Evolutionary conservation across 305 asterid genomes (phyloP).

Genomic region (Rubia peregrina): DNA sequence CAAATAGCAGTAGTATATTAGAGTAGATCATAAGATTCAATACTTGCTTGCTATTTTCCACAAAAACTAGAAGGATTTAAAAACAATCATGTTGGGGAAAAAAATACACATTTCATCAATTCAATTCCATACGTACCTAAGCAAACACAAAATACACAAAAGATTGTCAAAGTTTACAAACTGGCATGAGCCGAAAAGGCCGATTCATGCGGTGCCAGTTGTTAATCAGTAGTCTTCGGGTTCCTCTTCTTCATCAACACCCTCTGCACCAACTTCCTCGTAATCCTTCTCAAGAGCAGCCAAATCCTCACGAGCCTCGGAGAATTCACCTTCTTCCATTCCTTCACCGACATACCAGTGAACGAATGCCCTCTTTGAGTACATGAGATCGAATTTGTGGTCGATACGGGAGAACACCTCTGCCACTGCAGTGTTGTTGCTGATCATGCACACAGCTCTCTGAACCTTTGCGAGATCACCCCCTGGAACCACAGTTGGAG

Average conservation of each 20-base stretch:
- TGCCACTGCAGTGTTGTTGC: conserved; percentile 30
- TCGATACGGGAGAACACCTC: conserved; percentile 30
- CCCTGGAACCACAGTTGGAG: conserved; percentile 29
- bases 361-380: conserved; percentile 26
- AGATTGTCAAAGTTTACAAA: conserved; percentile 7
- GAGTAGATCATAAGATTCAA: neutral
- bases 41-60: conserved; percentile 3
- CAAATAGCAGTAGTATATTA: neutral
- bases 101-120: conserved; percentile 12
- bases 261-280: conserved; percentile 31
- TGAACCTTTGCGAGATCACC: conserved; percentile 31
- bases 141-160: conserved; percentile 14
- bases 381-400: conserved; percentile 30
- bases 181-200: conserved; percentile 8
- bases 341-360: conserved; percentile 33
- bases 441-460: conserved; percentile 29
- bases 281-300: conserved; percentile 28
- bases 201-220: neutral
- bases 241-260: conserved; percentile 27
- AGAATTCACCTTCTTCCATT: conserved; percentile 31
- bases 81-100: neutral
- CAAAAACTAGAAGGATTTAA: neutral
- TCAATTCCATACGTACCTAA: conserved; percentile 8
- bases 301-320: conserved; percentile 29
- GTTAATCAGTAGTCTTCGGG: conserved; percentile 20